Conservation (phyloP, 1,139 yeast genomes). For the Wickerhamomyces sp. region DNA sequence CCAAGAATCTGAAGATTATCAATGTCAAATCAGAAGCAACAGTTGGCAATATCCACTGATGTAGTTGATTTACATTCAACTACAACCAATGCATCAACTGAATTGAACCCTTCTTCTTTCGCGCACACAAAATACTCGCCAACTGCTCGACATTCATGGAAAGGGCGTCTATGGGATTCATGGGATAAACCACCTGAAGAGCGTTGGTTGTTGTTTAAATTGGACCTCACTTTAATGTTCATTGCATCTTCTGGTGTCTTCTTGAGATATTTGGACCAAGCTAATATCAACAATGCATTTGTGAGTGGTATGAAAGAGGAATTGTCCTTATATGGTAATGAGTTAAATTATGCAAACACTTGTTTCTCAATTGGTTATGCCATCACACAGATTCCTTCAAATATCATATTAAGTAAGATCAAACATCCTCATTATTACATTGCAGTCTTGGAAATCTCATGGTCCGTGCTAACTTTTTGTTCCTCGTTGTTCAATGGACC, state of each 20-base stretch:
- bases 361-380: constrained; percentile 24
- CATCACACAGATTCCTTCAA: constrained; percentile 21
- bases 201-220: constrained; percentile 25
- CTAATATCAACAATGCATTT: constrained; percentile 24
- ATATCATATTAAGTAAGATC: constrained; percentile 16
- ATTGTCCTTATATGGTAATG: constrained; percentile 35
- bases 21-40: no score
- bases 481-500: constrained; percentile 10
- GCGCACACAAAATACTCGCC: no score
- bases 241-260: constrained; percentile 28
- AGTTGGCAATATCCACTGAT: no score
- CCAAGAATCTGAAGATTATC: no score
- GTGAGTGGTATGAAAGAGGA: constrained; percentile 45
- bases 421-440: constrained; percentile 36
- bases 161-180: constrained; percentile 26
- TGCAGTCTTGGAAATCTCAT: constrained; percentile 13
- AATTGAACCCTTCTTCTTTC: no score
- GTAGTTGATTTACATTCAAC: no score
- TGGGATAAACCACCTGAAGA: constrained; percentile 25
- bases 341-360: constrained; percentile 23
- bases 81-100: no score
- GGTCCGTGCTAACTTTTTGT: constrained; percentile 11
- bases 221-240: constrained; percentile 25
- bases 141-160: neutral
- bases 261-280: constrained; percentile 30